Evolutionary conservation across 1,284 basidiomycete genomes (phyloP).

Genomic region (Inonotus hispidus): DNA sequence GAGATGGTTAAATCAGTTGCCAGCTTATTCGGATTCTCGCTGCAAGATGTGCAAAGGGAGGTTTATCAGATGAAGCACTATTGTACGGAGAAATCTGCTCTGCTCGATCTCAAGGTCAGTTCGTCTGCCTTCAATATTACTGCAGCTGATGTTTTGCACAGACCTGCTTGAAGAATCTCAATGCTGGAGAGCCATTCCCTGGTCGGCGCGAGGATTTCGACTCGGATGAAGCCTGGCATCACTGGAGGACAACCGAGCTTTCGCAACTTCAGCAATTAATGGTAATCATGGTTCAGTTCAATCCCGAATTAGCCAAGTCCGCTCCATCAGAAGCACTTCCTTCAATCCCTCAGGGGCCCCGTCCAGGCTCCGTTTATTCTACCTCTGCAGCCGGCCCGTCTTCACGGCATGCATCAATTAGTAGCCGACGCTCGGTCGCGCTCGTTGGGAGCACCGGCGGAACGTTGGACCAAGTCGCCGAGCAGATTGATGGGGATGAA

Average conservation of each 20-base stretch:
- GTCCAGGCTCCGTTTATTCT: constrained; percentile 56
- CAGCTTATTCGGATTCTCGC: constrained; percentile 69
- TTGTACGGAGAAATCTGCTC: constrained; percentile 75
- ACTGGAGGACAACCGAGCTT: constrained; percentile 84
- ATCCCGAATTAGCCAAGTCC: constrained; percentile 84
- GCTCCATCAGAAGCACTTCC: constrained; percentile 51
- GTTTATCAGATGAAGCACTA: constrained; percentile 61
- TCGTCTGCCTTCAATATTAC: neutral
- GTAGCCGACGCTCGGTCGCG: constrained; percentile 55
- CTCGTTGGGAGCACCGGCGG: constrained; percentile 13
- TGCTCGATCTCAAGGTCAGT: constrained; percentile 4
- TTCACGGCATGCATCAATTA: constrained; percentile 53
- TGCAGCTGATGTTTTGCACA: constrained; percentile 54
- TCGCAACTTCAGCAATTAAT: constrained; percentile 83
- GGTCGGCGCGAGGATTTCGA: constrained; percentile 85
- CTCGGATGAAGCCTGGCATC: constrained; percentile 73
- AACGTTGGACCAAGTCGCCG: constrained; percentile 34
- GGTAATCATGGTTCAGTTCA: constrained; percentile 81
- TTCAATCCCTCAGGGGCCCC: constrained; percentile 34
- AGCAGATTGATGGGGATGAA: constrained; percentile 54
- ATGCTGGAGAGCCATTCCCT: constrained; percentile 78
- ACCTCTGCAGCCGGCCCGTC: constrained; percentile 29
- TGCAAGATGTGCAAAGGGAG: constrained; percentile 67
- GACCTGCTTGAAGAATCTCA: constrained; percentile 90
- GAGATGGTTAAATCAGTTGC: constrained; percentile 67